Percentiles rank a stretch among this genome's conserved stretches.
Evolutionary conservation across 306 rosid genomes (phyloP).

Genomic region (Inga oerstediana): DNA sequence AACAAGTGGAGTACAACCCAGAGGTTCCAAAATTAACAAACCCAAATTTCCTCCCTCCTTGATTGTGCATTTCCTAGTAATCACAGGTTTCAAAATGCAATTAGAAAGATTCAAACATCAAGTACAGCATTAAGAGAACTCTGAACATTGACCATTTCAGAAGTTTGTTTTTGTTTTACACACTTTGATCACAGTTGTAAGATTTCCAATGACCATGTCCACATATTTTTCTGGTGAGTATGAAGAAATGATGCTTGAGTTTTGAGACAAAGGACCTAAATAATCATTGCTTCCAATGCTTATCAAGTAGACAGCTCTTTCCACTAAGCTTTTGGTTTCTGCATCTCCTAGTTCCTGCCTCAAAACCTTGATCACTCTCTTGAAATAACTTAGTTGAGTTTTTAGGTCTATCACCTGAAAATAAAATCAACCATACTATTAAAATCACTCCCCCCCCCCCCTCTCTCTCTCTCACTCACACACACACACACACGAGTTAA

Average conservation of each 20-base stretch:
- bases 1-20: slow-evolving; percentile 38
- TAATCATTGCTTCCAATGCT: slow-evolving; percentile 72
- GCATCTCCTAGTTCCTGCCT: slow-evolving; percentile 45
- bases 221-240: slow-evolving; percentile 48
- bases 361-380: slow-evolving; percentile 49
- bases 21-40: neutral
- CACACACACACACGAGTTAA: neutral
- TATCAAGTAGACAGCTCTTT: slow-evolving; percentile 68
- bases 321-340: slow-evolving; percentile 37
- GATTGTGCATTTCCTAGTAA: slow-evolving; percentile 41
- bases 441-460: neutral
- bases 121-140: neutral
- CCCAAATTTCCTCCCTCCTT: slow-evolving; percentile 54
- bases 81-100: neutral
- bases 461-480: neutral
- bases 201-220: slow-evolving; percentile 66
- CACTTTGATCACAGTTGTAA: slow-evolving; percentile 67
- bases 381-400: slow-evolving; percentile 53
- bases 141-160: neutral
- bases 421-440: neutral
- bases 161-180: neutral
- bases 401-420: slow-evolving; percentile 63
- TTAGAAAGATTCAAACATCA: neutral
- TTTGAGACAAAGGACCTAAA: slow-evolving; percentile 42
- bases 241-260: slow-evolving; percentile 42